Evolutionary conservation across 129 eudicot species (phyloP), one percentile per base, ranked within the genome.

Genomic region (Pulicaria dysenterica): DNA sequence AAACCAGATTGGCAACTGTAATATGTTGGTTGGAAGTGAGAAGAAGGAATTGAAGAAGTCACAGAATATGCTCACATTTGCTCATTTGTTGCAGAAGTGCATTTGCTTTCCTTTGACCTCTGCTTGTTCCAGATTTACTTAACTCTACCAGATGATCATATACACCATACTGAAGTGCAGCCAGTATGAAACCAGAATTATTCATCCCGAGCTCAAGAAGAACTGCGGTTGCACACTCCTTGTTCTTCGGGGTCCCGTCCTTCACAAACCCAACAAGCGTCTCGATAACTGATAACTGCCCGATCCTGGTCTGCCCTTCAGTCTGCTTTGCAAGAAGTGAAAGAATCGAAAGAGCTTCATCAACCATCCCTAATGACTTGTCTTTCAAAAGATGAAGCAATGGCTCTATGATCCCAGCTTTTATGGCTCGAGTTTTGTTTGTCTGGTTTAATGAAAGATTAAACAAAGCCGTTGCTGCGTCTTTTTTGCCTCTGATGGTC

Each of bases 101-200:
- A 72, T 79, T 84, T n/a, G 96, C 96, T 78, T 89, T 89, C 76
- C 96, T 78, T 78, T 83, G 90, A 24, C 79, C 96, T 76, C 96
- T 87, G 58, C 69, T 75, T 14, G 96, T 89, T 31, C 92, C 96
- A 47, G 69, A 54, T 60, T 70, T 81, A 38, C 83, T 59, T 10
- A 89, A 63, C 73, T 89, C 92, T 39, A 80, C 67, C 24, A 86
- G 61, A 78, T 80, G 83, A 7, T 86, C 92, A 80, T 86, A 89
- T 58, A 83, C 85, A 24, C 92, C 92, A 70, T 82, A 89, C 58
- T 86, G 90, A 70, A 89, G 83, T 37, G 96, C 96, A 44, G 92
- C 92, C 77, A 89, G 58, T 67, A 86, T 66, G 51, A 83, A 64
- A 49, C 81, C 64, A 9, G 95, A 85, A 51, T 81, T 80, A 34